These are phyloP conservation scores for Tetragonia tetragonoides DNA, from an alignment of 148 eudicot genomes.

Conservation along the genomic window DNA sequence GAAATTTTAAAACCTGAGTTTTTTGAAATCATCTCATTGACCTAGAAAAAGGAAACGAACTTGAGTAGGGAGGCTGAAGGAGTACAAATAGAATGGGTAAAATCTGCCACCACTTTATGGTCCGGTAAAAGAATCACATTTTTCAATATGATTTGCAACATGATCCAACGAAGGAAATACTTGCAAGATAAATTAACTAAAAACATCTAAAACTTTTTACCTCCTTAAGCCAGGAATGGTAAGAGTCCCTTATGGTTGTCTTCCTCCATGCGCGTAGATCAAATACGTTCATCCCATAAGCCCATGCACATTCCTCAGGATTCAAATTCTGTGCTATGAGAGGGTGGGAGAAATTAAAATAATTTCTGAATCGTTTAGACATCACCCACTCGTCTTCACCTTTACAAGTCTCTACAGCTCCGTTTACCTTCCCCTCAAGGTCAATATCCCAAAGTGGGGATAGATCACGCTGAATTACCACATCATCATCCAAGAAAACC, in stretches of 20 bases:
- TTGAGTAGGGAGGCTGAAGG: not conserved
- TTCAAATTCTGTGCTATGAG: slow-evolving; percentile 70
- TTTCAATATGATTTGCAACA: not conserved
- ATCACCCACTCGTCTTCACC: slow-evolving; percentile 96
- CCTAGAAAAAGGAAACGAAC: not conserved
- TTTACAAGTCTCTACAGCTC: slow-evolving; percentile 98
- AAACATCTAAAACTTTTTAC: slow-evolving; percentile 29
- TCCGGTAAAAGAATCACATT: not conserved
- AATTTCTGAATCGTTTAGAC: slow-evolving; percentile 87
- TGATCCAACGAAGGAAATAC: not conserved
- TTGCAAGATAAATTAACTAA: not conserved
- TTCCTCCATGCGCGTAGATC: slow-evolving; percentile 89
- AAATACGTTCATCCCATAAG: slow-evolving; percentile 97
- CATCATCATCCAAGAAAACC: slow-evolving; percentile 93
- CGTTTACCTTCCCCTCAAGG: slow-evolving; percentile 91
- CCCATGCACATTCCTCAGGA: slow-evolving; percentile 98
- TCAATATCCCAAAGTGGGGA: slow-evolving; percentile 93
- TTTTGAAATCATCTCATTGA: too few species aligned
- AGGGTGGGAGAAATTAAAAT: slow-evolving; percentile 97
- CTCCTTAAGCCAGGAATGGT: slow-evolving; percentile 96
- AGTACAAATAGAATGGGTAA: not conserved
- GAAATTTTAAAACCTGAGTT: too few species aligned
- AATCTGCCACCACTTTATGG: not conserved
- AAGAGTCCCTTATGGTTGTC: slow-evolving; percentile 78
- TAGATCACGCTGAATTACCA: slow-evolving; percentile 89